A percentile compares a stretch with the other conserved stretches of the same genome.
Conservation (phyloP, 768 basidiomycete species). For the Tricholoma terreum region DNA sequence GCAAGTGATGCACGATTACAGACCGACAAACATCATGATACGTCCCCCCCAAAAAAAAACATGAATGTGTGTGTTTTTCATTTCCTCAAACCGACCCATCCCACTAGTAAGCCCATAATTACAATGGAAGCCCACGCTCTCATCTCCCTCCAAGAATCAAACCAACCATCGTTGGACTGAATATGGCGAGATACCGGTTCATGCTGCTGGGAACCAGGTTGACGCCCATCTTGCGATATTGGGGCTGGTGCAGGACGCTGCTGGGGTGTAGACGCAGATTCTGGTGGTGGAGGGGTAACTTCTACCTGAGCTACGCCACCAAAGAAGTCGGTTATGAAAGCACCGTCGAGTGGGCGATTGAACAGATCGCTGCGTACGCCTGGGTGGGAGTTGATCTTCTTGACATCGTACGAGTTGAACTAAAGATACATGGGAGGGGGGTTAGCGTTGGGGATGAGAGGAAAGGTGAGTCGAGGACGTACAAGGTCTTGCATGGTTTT, state of each 20-base stretch:
- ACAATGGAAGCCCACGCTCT: slow-evolving; percentile 29
- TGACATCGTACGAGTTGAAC: slow-evolving; percentile 79
- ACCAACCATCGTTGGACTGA: not conserved
- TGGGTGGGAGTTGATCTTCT: slow-evolving; percentile 75
- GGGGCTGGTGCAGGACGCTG: not conserved
- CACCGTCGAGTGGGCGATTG: slow-evolving; percentile 54
- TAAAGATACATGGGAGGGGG: slow-evolving; percentile 25
- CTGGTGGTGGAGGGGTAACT: slow-evolving; percentile 28
- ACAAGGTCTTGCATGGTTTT: slow-evolving; percentile 82
- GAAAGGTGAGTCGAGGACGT: slow-evolving; percentile 22
- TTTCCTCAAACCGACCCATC: slow-evolving; percentile 24
- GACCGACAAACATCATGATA: not conserved
- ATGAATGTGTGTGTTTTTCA: not conserved
- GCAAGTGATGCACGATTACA: not conserved
- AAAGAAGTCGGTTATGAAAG: slow-evolving; percentile 80
- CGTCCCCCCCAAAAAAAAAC: too few species aligned
- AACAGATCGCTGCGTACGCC: slow-evolving; percentile 91
- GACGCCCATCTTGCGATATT: not conserved
- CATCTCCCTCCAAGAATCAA: slow-evolving; percentile 7
- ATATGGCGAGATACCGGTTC: not conserved
- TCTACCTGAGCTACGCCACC: slow-evolving; percentile 88
- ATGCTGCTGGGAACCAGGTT: not conserved
- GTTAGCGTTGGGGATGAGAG: not conserved
- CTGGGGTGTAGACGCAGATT: not conserved
- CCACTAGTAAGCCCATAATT: slow-evolving; percentile 26